Conservation (phyloP, 2,329 filamentous ascomycete species). For the Aureobasidium uvarum region DNA sequence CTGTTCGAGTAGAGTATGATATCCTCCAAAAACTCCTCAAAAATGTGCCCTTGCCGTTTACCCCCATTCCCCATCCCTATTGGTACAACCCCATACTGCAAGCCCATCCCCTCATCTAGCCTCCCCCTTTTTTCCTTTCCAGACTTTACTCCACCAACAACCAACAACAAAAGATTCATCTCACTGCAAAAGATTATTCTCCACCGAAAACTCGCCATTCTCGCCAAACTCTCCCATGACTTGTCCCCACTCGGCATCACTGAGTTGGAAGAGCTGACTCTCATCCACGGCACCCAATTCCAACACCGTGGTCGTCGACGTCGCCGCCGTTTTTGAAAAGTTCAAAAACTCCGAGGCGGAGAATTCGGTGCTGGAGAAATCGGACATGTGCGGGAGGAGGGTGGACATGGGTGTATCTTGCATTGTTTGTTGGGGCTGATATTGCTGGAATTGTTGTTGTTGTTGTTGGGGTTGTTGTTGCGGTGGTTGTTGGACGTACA, state of each 20-base stretch:
- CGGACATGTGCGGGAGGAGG: background rate
- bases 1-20: slow-evolving; percentile 1
- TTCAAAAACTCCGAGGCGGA: background rate
- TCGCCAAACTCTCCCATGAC: slow-evolving; percentile 20
- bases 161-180: too few relatives aligned
- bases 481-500: background rate
- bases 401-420: slow-evolving; percentile 5
- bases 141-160: background rate
- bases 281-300: slow-evolving; percentile 19
- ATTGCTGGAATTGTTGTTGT: background rate
- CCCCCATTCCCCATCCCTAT: background rate
- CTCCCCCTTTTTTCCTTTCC: background rate
- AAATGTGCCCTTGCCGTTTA: background rate
- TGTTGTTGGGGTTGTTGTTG: background rate
- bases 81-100: too few relatives aligned
- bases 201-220: background rate
- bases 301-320: background rate
- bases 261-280: slow-evolving; percentile 8
- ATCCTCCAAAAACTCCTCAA: background rate
- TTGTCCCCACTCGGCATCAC: slow-evolving; percentile 22
- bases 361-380: slow-evolving; percentile 1
- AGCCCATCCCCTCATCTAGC: too few relatives aligned
- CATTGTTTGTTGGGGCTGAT: background rate
- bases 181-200: slow-evolving; percentile 10
- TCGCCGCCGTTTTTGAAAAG: background rate